Evolutionary conservation across 2,329 filamentous ascomycete species (phyloP), one percentile per base, ranked within the genome.

Genomic region (Penicillium sp.): DNA sequence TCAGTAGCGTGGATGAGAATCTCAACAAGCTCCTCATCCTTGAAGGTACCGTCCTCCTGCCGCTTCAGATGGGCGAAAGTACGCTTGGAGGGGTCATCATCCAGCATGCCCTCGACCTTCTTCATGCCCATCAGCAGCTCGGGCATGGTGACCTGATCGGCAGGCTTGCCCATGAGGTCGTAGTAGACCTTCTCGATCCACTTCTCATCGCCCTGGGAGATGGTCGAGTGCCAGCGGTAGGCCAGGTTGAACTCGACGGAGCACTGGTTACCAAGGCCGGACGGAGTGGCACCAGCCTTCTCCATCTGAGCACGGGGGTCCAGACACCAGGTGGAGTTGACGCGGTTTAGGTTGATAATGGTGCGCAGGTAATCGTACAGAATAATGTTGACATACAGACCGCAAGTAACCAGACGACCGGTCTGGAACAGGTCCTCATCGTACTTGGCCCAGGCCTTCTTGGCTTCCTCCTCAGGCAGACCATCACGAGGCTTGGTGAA

Each of bases 211-310:
- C 81, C 83, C 50, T 82, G 80, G 32, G 79, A 80, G 59, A 93
- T 87, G 58, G 86, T 84, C 3, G 88, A 89, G 72, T 95, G 89
- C 88, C 89, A 95, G 55, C 89, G 80, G 68, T 95, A 95, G 58
- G 87, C 86, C 8, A 95, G 77, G 64, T 93, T 95, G 76, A 95
- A 95, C 72, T 95, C 89, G 3, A 87, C 88, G 0, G 88, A 92
- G 4, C 92, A 88, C 56, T 87, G 83, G 62, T 93, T 95, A 44
- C 89, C 89, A 0, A 87, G 81, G 37, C 88, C 89, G 23, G 83
- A 78, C 39, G 87, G 82, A 0, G 86, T 81, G 0, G 81, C 83
- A 55, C 75, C 70, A 42, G 60, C 62, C 77, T 78, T 78, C 33
- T 80, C 83, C 68, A 84, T 86, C 58, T 87, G 81, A 10, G 81